Evolutionary conservation across 495 filamentous ascomycete genomes (phyloP).

Genomic region (Penicillium samsonianum): DNA sequence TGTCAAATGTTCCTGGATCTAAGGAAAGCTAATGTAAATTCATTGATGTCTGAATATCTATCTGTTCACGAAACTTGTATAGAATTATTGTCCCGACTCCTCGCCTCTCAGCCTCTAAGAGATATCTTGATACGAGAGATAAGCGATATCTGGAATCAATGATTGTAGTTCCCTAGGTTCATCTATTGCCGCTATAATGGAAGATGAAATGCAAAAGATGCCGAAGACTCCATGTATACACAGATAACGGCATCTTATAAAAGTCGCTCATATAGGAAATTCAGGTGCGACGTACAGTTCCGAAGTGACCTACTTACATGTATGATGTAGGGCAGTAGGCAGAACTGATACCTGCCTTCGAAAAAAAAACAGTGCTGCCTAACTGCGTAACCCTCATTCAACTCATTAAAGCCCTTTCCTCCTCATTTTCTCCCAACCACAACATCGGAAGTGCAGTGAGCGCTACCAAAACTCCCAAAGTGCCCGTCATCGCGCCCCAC

Average conservation of each 20-base stretch:
- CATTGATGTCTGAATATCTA: too few species aligned
- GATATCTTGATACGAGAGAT: not conserved
- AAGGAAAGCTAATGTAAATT: too few species aligned
- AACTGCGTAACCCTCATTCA: conserved; percentile 10
- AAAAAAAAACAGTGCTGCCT: not conserved
- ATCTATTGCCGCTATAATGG: not conserved
- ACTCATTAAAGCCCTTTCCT: conserved; percentile 10
- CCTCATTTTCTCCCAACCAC: conserved; percentile 22
- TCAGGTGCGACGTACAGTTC: not conserved
- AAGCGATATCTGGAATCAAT: too few species aligned
- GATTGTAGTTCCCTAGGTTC: too few species aligned
- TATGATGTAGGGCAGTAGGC: not conserved
- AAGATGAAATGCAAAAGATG: not conserved
- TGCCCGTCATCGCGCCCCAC: conserved; percentile 55
- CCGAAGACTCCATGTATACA: not conserved
- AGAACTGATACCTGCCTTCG: conserved; percentile 5
- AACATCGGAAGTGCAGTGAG: conserved; percentile 33
- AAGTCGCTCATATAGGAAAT: not conserved
- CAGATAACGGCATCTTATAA: not conserved
- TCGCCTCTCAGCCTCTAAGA: too few species aligned
- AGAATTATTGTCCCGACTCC: too few species aligned
- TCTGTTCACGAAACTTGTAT: too few species aligned
- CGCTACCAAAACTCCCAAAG: conserved; percentile 33
- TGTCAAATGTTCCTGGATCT: not conserved
- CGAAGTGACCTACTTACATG: not conserved